These are phyloP conservation scores for Amanita polypyramis DNA, from an alignment of 768 basidiomycete species.

Conservation along the genomic window DNA sequence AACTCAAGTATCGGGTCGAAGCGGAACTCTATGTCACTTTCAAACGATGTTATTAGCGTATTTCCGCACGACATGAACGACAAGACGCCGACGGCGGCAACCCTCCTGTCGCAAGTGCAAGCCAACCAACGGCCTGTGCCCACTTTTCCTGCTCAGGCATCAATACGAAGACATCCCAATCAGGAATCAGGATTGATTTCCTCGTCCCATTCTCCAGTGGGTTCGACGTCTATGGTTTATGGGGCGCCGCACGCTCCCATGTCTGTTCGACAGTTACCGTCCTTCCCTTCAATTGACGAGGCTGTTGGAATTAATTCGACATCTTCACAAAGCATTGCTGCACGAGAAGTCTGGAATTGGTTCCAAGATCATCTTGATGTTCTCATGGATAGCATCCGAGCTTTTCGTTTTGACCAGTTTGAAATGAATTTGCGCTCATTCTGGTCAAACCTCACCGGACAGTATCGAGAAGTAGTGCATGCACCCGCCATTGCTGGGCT, in stretches of 20 bases:
- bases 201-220: slow-evolving; percentile 35
- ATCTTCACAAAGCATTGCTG: slow-evolving; percentile 69
- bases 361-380: slow-evolving; percentile 88
- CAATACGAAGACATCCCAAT: slow-evolving; percentile 66
- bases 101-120: slow-evolving; percentile 69
- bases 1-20: slow-evolving; percentile 56
- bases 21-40: slow-evolving; percentile 61
- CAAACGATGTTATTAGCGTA: slow-evolving; percentile 49
- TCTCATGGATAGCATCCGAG: slow-evolving; percentile 65
- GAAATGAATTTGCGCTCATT: slow-evolving; percentile 81
- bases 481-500: slow-evolving; percentile 81
- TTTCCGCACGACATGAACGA: slow-evolving; percentile 63
- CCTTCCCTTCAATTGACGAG: slow-evolving; percentile 83
- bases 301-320: slow-evolving; percentile 66
- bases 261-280: slow-evolving; percentile 67
- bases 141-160: slow-evolving; percentile 57
- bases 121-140: slow-evolving; percentile 48
- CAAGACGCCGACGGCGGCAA: slow-evolving; percentile 80
- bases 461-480: slow-evolving; percentile 81
- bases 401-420: slow-evolving; percentile 82
- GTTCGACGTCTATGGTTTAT: slow-evolving; percentile 34
- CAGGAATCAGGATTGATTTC: slow-evolving; percentile 45
- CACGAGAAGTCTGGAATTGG: slow-evolving; percentile 84
- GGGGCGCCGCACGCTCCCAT: slow-evolving; percentile 39
- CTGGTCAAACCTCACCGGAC: slow-evolving; percentile 66